Evolutionary conservation across 495 filamentous ascomycete species (phyloP), one percentile per base, ranked within the genome.

Genomic region (Glonium stellatum): DNA sequence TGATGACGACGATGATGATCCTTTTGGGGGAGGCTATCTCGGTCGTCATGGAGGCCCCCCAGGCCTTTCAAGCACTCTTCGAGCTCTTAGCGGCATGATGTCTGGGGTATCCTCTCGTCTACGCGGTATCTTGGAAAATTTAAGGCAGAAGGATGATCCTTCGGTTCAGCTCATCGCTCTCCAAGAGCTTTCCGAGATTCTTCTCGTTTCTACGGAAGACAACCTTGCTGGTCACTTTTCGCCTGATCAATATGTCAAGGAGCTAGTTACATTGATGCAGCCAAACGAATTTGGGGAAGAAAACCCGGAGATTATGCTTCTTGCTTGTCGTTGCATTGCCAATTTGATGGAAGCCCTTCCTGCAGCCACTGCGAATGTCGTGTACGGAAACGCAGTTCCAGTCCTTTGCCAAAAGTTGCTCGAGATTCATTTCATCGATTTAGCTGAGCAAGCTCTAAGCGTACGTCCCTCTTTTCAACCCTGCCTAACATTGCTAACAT

Each of bases 281-380:
- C 90, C 92, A 0, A 86, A 84, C 69, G 87, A 92, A 27, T 82
- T 83, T 53, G 90, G 89, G 19, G 89, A 92, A 64, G 90, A 95
- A 70, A 96, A 96, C 68, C 87, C 92, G 4, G 92, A 99, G 72
- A 96, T 97, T 65, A 97, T 97, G 92, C 85, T 97, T 1, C 81
- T 97, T 59, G 95, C 95, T 4, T 97, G 95, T 71, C 88, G 95
- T 50, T 97, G 89, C 72, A 84, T 99, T 50, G 95, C 95, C 51
- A 97, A 99, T 66, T 72, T 99, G 34, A 99, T 99, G 92, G 95
- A 99, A 71, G 95, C 95, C 31, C 76, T 97, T 22, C 91, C 93
- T 22, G 84, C 89, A 18, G 92, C 93, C 54, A 92, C 91, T 23
- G 89, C 91, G 15, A 95, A 92, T 71, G 90, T 99, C 22, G 95